Conservation (phyloP, 2,329 filamentous ascomycete genomes). For the Diaporthe longicolla region DNA sequence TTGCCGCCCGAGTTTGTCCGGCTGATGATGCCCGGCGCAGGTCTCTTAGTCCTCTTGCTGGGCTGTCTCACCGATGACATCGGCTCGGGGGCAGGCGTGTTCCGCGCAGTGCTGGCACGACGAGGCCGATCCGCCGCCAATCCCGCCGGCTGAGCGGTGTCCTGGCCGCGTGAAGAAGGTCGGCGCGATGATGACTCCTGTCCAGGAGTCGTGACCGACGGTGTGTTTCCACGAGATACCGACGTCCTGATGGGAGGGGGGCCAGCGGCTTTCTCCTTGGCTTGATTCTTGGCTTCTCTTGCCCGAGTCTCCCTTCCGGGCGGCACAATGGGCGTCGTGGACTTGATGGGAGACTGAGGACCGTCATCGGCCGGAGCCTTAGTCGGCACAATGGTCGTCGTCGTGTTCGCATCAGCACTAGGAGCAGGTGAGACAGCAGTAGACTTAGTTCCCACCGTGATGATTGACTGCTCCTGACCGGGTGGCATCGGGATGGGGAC, state of each 20-base stretch:
- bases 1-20: conserved; percentile 70
- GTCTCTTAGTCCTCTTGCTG: conserved; percentile 76
- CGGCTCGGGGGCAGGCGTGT: conserved; percentile 68
- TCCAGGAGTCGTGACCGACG: conserved; percentile 52
- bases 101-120: conserved; percentile 69
- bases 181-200: conserved; percentile 56
- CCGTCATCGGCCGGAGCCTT: conserved; percentile 51
- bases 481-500: conserved; percentile 51
- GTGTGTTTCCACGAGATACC: conserved; percentile 47
- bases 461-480: conserved; percentile 49
- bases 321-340: conserved; percentile 53
- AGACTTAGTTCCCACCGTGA: conserved; percentile 41
- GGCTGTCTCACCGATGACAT: conserved; percentile 52
- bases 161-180: conserved; percentile 67
- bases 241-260: conserved; percentile 38
- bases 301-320: conserved; percentile 53
- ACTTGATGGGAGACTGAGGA: conserved; percentile 51
- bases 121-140: conserved; percentile 68
- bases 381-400: conserved; percentile 46
- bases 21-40: conserved; percentile 80
- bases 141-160: conserved; percentile 58
- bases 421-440: conserved; percentile 49
- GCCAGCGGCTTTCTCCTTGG: conserved; percentile 41
- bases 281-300: conserved; percentile 46
- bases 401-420: conserved; percentile 43